A percentile compares a stretch with the other conserved stretches of the same genome.
Conservation (phyloP, 1,284 basidiomycete genomes). For the Stygiomarasmius scandens region DNA sequence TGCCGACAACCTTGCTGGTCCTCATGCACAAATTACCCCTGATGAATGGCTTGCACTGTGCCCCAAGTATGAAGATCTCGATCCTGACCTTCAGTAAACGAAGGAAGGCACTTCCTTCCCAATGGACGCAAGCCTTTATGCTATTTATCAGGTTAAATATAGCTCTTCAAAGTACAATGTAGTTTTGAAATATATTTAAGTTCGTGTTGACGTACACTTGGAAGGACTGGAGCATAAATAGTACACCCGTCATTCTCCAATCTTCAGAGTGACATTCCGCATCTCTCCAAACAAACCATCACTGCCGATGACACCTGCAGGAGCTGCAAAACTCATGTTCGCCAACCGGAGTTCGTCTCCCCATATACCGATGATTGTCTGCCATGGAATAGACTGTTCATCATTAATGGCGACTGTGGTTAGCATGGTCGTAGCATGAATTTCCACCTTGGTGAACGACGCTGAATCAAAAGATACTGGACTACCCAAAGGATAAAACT, state of each 20-base stretch:
- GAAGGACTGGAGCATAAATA: no score
- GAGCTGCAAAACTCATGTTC: constrained; percentile 52
- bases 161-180: no score
- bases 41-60: constrained; percentile 35
- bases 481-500: constrained; percentile 35
- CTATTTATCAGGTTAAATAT: no score
- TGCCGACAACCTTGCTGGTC: constrained; percentile 28
- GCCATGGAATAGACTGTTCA: constrained; percentile 29
- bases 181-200: no score
- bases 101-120: no score
- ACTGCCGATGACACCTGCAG: constrained; percentile 36
- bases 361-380: constrained; percentile 41
- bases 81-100: constrained; percentile 32
- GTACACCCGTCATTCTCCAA: no score
- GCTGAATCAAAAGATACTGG: constrained; percentile 10
- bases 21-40: constrained; percentile 31
- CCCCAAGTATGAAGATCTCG: constrained; percentile 31
- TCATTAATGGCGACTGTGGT: background rate
- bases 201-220: no score
- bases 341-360: constrained; percentile 39
- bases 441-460: constrained; percentile 34
- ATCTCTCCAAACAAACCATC: constrained; percentile 23
- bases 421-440: constrained; percentile 33
- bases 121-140: no score
- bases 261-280: constrained; percentile 12